Base-by-base conservation (phyloP, 495 filamentous ascomycete species). In the Podospora conica region DNA sequence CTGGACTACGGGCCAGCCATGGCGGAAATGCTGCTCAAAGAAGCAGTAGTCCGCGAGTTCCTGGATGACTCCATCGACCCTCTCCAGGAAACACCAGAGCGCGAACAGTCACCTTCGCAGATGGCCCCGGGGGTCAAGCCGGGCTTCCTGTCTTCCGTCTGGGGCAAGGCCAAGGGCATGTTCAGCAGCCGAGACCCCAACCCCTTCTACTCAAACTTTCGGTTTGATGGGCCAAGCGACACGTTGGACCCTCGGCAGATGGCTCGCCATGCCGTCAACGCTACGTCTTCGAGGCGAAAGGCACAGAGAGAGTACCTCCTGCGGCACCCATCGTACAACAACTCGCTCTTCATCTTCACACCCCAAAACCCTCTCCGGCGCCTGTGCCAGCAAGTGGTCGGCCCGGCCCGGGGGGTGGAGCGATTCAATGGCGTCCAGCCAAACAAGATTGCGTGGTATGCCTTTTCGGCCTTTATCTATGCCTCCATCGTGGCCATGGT, bases 401-500 rank as follows among this genome's bases (percentile, higher is more conserved):
- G 95, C 0, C 93, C 95, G 24, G 94, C 93, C 28, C 90, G 95
- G 28, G 95, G 93, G 28, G 81, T 82, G 60, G 89, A 94, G 75
- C 87, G 95, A 33, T 87, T 93, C 63, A 90, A 96, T 73, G 95
- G 95, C 21, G 85, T 92, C 0, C 85, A 89, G 63, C 95, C 95
- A 2, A 91, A 94, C 69, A 92, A 90, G 65, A 86, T 88, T 3
- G 80, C 96, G 12, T 98, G 96, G 91, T 97, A 96, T 73, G 78
- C 85, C 6, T 97, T 99, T 74, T 97, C 96, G 1, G 90, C 90
- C 9, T 88, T 99, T 64, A 91, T 98, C 67, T 99, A 99, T 71
- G 88, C 88, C 9, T 89, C 92, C 28, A 97, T 99, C 65, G 90
- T 98, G 58, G 91, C 92, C 55, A 98, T 99, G 95, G 95, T 99